These are phyloP conservation scores for Apiotrichum veenhuisii DNA, from an alignment of 1,284 basidiomycete genomes.

Conservation along the genomic window DNA sequence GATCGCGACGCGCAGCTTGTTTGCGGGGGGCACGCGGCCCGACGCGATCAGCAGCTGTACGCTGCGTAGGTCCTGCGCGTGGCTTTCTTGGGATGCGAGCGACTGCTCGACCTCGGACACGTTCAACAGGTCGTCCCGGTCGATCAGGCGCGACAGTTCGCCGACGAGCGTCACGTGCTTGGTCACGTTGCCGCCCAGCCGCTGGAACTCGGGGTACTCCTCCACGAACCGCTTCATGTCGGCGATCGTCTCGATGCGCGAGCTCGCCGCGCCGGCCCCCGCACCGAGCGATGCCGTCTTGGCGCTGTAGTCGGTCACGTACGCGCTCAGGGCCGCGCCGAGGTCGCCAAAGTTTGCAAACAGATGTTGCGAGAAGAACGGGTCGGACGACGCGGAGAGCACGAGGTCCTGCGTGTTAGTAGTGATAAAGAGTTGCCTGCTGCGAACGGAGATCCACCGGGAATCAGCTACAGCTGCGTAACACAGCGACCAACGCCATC, in stretches of 20 bases:
- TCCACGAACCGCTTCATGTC: slow-evolving; percentile 99
- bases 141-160: slow-evolving; percentile 87
- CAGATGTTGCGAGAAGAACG: slow-evolving; percentile 89
- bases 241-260: slow-evolving; percentile 84
- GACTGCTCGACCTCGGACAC: slow-evolving; percentile 96
- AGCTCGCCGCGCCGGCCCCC: slow-evolving; percentile 43
- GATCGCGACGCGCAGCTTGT: slow-evolving; percentile 90
- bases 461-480: too few species aligned
- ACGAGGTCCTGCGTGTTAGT: slow-evolving; percentile 75
- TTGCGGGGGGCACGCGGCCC: slow-evolving; percentile 63
- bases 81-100: slow-evolving; percentile 82
- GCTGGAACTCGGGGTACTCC: slow-evolving; percentile 96
- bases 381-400: slow-evolving; percentile 83
- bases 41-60: slow-evolving; percentile 73
- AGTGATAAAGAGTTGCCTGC: background rate
- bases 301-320: slow-evolving; percentile 91
- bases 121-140: slow-evolving; percentile 76
- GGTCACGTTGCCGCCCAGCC: slow-evolving; percentile 94
- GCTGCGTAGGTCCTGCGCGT: slow-evolving; percentile 70
- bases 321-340: slow-evolving; percentile 85
- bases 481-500: too few species aligned
- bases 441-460: background rate
- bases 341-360: slow-evolving; percentile 96
- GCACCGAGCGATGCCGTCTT: slow-evolving; percentile 58
- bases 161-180: slow-evolving; percentile 97